phyloP scores from a whole-genome alignment of 1,139 yeast genomes.

The Candida neerlandica region DNA sequence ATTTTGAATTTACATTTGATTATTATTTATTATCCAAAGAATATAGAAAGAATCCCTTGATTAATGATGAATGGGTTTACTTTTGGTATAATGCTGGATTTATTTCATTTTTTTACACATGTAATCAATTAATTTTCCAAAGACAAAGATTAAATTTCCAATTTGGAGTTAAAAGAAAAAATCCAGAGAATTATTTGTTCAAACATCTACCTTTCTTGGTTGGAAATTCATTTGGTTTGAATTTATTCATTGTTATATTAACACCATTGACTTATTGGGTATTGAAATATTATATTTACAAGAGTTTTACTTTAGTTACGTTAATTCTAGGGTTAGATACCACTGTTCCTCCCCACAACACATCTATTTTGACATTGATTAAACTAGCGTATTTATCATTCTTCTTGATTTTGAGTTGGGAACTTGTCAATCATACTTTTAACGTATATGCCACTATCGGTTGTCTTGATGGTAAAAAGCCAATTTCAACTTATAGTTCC shows the following conservation, averaged over 20 bases:
- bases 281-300: constrained; percentile 49
- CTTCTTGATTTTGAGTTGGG: constrained; percentile 55
- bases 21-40: constrained; percentile 46
- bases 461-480: constrained; percentile 73
- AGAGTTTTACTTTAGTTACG: constrained; percentile 28
- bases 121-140: constrained; percentile 59
- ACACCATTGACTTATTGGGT: constrained; percentile 53
- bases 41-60: constrained; percentile 53
- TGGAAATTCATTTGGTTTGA: constrained; percentile 39
- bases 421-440: constrained; percentile 61
- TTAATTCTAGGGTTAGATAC: constrained; percentile 37
- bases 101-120: constrained; percentile 51
- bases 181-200: constrained; percentile 43
- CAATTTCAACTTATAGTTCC: constrained; percentile 65
- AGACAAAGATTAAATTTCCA: constrained; percentile 59
- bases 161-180: constrained; percentile 44
- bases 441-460: constrained; percentile 80
- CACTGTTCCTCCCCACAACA: constrained; percentile 32
- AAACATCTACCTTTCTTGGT: constrained; percentile 32
- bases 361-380: constrained; percentile 39
- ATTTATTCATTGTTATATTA: constrained; percentile 27
- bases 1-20: constrained; percentile 28
- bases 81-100: constrained; percentile 44
- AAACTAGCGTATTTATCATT: constrained; percentile 42
- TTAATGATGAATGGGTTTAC: constrained; percentile 66